These are phyloP conservation scores for Ramaria rubella DNA, from an alignment of 768 basidiomycete genomes.

Conservation along the genomic window DNA sequence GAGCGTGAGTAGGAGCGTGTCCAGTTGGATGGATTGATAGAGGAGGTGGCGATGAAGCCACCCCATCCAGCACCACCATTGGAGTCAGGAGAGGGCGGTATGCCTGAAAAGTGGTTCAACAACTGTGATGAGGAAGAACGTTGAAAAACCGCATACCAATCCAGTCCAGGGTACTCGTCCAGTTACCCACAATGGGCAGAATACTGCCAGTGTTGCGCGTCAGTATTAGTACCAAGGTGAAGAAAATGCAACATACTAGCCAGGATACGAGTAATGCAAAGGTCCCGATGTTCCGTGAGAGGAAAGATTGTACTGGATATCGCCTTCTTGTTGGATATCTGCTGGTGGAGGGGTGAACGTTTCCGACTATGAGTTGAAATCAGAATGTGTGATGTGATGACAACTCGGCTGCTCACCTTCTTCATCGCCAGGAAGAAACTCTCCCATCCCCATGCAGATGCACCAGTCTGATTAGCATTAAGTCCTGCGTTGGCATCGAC, in stretches of 20 bases:
- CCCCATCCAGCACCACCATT: slow-evolving; percentile 45
- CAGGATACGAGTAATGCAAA: slow-evolving; percentile 43
- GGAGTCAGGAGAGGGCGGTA: slow-evolving; percentile 34
- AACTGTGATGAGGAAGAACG: background rate
- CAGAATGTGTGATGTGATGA: background rate
- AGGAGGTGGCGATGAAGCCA: slow-evolving; percentile 47
- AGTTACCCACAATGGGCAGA: slow-evolving; percentile 44
- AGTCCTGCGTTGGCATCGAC: slow-evolving; percentile 41
- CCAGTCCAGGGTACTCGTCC: slow-evolving; percentile 44
- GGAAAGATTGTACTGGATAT: slow-evolving; percentile 38
- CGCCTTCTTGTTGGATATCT: slow-evolving; percentile 32
- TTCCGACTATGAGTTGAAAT: slow-evolving; percentile 28
- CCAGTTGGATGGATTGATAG: slow-evolving; percentile 57
- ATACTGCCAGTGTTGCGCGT: slow-evolving; percentile 31
- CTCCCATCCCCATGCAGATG: slow-evolving; percentile 42
- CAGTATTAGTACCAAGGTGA: slow-evolving; percentile 2
- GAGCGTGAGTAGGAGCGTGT: slow-evolving; percentile 61
- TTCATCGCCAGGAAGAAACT: slow-evolving; percentile 40
- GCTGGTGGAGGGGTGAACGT: slow-evolving; percentile 46
- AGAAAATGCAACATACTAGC: slow-evolving; percentile 35
- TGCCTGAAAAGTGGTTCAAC: slow-evolving; percentile 19
- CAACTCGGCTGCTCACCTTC: slow-evolving; percentile 17
- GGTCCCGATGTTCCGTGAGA: slow-evolving; percentile 50
- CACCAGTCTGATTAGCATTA: slow-evolving; percentile 30
- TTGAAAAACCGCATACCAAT: slow-evolving; percentile 21